A percentile compares a stretch with the other conserved stretches of the same genome.
These are phyloP conservation scores for Nemophila menziesii DNA, from an alignment of 257 asterid species.

Conservation along the genomic window DNA sequence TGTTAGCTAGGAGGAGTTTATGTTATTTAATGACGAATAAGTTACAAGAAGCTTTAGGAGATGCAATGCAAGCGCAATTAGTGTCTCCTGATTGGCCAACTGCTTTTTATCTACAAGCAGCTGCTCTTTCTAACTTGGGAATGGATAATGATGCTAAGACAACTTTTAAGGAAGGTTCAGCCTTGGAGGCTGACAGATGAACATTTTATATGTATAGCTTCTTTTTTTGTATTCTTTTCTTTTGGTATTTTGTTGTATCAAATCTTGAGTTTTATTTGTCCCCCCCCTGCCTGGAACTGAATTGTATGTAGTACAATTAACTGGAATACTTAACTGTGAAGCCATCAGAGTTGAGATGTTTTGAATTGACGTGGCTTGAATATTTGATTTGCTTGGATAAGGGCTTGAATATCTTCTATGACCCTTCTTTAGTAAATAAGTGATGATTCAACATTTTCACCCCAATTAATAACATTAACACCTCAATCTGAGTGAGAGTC, in stretches of 20 bases:
- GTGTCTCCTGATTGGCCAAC: slow-evolving; percentile 36
- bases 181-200: slow-evolving; percentile 23
- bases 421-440: too few species aligned
- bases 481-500: too few species aligned
- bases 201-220: slow-evolving; percentile 13
- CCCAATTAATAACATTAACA: too few species aligned
- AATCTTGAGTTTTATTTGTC: not conserved
- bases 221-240: not conserved
- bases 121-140: slow-evolving; percentile 32
- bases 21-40: slow-evolving; percentile 27
- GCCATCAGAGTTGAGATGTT: too few species aligned
- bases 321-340: not conserved
- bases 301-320: not conserved
- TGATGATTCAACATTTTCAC: too few species aligned
- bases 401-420: too few species aligned
- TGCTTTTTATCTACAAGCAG: slow-evolving; percentile 37
- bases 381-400: too few species aligned
- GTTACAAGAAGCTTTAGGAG: slow-evolving; percentile 39
- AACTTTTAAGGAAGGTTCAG: slow-evolving; percentile 30
- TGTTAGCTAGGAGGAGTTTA: slow-evolving; percentile 31
- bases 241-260: slow-evolving; percentile 5
- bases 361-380: too few species aligned
- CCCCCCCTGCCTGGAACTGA: not conserved
- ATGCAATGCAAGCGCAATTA: slow-evolving; percentile 44
- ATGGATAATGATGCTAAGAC: slow-evolving; percentile 37